Conservation (phyloP, 2,329 filamentous ascomycete species). For the Colletotrichum filicis region DNA sequence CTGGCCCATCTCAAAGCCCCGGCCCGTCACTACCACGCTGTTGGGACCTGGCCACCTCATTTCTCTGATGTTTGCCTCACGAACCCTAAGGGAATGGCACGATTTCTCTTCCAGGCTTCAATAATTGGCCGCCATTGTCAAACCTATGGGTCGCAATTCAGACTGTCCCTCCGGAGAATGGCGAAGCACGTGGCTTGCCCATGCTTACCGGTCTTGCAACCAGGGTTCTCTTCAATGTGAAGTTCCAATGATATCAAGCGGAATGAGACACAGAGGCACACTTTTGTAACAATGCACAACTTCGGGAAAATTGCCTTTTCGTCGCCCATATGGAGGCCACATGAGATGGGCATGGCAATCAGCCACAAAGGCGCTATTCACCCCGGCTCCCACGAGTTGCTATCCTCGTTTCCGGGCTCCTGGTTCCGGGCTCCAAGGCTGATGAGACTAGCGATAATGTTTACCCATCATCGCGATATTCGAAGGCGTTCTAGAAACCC, state of each 20-base stretch:
- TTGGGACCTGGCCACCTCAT: conserved; percentile 19
- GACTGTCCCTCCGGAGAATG: conserved; percentile 7
- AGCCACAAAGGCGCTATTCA: conserved; percentile 2
- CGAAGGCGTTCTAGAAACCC: conserved; percentile 13
- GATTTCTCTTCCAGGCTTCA: conserved; percentile 26
- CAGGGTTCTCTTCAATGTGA: neutral
- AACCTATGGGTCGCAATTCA: conserved; percentile 24
- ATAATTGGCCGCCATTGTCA: conserved; percentile 41
- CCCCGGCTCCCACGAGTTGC: conserved; percentile 19
- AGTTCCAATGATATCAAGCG: neutral
- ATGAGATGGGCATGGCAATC: conserved; percentile 19
- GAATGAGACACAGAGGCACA: conserved; percentile 15
- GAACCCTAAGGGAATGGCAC: conserved; percentile 13
- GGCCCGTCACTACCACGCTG: neutral
- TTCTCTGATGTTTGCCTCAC: conserved; percentile 17
- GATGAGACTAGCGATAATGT: neutral
- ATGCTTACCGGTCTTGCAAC: conserved; percentile 16
- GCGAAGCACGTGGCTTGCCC: conserved; percentile 31
- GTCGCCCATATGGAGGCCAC: conserved; percentile 15
- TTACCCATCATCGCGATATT: neutral
- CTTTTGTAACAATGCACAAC: conserved; percentile 22
- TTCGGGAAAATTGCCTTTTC: neutral
- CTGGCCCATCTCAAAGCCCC: neutral
- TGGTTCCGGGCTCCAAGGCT: neutral
- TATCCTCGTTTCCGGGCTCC: neutral